Percentiles rank a stretch among this genome's conserved stretches.
Evolutionary conservation across 2,329 filamentous ascomycete species (phyloP).

Genomic region (Rhexocercosporidium sp.): DNA sequence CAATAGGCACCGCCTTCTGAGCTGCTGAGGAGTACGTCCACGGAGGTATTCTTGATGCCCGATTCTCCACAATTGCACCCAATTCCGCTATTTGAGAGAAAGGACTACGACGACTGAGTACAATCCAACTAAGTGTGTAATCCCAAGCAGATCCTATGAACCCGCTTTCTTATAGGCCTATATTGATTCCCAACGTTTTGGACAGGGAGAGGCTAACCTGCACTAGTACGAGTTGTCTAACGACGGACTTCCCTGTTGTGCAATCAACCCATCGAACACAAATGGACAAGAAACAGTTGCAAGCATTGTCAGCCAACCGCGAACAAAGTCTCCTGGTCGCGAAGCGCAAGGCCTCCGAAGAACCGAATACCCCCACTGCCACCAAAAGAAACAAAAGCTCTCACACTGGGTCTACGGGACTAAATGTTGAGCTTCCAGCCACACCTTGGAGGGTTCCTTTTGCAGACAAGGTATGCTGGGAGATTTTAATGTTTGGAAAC

Average conservation of each 20-base stretch:
- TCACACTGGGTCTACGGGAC: conserved; percentile 43
- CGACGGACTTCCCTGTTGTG: neutral
- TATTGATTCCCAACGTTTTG: conserved; percentile 12
- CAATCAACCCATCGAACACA: neutral
- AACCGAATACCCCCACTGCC: conserved; percentile 64
- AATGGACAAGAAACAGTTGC: conserved; percentile 12
- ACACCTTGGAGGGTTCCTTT: conserved; percentile 67
- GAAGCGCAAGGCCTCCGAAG: conserved; percentile 77
- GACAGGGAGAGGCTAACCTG: conserved; percentile 15
- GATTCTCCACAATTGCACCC: conserved; percentile 12
- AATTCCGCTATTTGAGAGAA: conserved; percentile 15
- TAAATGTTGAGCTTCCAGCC: conserved; percentile 1
- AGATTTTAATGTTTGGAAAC: conserved; percentile 14
- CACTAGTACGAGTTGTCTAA: conserved; percentile 7
- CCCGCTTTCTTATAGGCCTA: conserved; percentile 8
- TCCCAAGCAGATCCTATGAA: conserved; percentile 13
- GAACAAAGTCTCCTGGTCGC: conserved; percentile 14
- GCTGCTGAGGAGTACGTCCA: conserved; percentile 6
- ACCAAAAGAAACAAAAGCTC: conserved; percentile 67
- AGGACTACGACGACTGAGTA: conserved; percentile 10
- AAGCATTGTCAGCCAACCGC: conserved; percentile 10
- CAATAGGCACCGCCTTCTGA: neutral
- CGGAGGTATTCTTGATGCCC: conserved; percentile 15
- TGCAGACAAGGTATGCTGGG: conserved; percentile 59
- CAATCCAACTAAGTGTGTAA: conserved; percentile 13